Conservation (phyloP, 2,329 filamentous ascomycete genomes). For the Talaromyces pinophilus region DNA sequence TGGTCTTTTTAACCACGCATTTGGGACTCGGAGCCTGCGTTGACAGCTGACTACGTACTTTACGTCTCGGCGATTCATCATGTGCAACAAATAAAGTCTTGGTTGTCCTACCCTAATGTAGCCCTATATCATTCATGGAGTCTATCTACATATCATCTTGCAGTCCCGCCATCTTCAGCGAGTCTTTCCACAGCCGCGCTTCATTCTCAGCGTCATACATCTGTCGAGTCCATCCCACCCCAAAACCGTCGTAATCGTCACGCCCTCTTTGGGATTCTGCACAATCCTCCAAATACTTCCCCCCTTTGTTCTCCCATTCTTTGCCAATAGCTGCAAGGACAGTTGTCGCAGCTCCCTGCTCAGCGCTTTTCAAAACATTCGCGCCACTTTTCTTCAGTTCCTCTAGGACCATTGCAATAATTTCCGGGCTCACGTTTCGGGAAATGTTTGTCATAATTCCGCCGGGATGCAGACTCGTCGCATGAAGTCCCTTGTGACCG, state of each 20-base stretch:
- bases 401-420: background rate
- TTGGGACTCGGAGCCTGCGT: background rate
- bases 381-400: background rate
- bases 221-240: constrained; percentile 15
- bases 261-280: constrained; percentile 17
- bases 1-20: background rate
- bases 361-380: constrained; percentile 31
- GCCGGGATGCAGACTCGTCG: constrained; percentile 46
- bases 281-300: constrained; percentile 34
- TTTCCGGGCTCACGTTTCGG: constrained; percentile 11
- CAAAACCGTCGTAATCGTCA: constrained; percentile 12
- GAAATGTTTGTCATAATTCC: constrained; percentile 11
- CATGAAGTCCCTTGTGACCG: constrained; percentile 46
- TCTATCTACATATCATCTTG: background rate
- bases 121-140: background rate
- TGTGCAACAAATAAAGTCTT: background rate
- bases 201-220: constrained; percentile 33
- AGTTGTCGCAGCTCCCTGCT: constrained; percentile 42
- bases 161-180: constrained; percentile 27
- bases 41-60: background rate
- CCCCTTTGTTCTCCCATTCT: constrained; percentile 35
- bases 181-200: constrained; percentile 35
- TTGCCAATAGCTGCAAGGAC: constrained; percentile 36
- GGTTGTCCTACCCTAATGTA: background rate
- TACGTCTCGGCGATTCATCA: background rate